A percentile compares a stretch with the other conserved stretches of the same genome.
Conservation (phyloP, 2,329 filamentous ascomycete species). For the Sphaerulina populicola region DNA sequence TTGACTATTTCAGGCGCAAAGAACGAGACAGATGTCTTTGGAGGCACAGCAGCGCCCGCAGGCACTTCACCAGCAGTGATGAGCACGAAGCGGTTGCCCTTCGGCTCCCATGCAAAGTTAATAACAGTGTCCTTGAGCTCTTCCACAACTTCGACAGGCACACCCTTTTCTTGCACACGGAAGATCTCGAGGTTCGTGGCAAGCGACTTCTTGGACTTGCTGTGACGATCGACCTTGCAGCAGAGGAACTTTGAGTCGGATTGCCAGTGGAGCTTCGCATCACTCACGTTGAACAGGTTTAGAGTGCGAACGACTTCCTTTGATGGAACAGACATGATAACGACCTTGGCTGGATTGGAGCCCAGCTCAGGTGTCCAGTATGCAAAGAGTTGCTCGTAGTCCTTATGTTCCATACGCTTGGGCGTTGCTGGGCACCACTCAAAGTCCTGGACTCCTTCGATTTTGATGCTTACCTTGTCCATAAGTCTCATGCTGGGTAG, state of each 20-base stretch:
- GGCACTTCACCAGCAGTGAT: constrained; percentile 87
- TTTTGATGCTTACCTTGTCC: constrained; percentile 87
- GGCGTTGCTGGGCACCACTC: constrained; percentile 88
- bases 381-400: constrained; percentile 90
- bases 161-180: constrained; percentile 92
- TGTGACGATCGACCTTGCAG: constrained; percentile 97
- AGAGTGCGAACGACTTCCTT: constrained; percentile 90
- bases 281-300: constrained; percentile 95
- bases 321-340: constrained; percentile 88
- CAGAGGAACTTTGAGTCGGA: constrained; percentile 89
- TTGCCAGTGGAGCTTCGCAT: constrained; percentile 98
- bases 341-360: constrained; percentile 95
- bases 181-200: constrained; percentile 98
- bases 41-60: constrained; percentile 68
- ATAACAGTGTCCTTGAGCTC: constrained; percentile 97
- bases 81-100: constrained; percentile 92
- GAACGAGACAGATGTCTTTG: constrained; percentile 92
- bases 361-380: constrained; percentile 99
- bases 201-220: constrained; percentile 96
- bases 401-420: constrained; percentile 75
- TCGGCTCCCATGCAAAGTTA: constrained; percentile 99
- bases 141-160: constrained; percentile 95
- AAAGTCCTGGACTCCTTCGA: constrained; percentile 94
- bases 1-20: constrained; percentile 96
- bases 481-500: constrained; percentile 80